Conservation (phyloP, 2,329 filamentous ascomycete species). For the Rachicladosporium sp. region DNA sequence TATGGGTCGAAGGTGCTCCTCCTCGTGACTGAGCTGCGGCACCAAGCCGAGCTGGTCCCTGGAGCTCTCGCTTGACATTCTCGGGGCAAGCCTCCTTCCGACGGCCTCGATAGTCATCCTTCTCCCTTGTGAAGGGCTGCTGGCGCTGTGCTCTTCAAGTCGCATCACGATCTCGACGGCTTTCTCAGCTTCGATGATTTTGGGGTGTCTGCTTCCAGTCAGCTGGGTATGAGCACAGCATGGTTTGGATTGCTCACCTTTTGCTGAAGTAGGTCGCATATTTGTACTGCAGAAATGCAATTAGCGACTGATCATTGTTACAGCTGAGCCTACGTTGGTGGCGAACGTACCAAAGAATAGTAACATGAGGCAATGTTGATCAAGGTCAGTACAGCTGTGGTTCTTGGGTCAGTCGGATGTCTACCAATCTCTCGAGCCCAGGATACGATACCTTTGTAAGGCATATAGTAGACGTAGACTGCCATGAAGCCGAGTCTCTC, state of each 20-base stretch:
- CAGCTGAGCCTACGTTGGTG: background rate
- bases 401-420: too few relatives aligned
- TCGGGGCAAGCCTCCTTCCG: too few relatives aligned
- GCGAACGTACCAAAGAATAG: slow-evolving; percentile 17
- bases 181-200: slow-evolving; percentile 36
- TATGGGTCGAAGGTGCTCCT: too few relatives aligned
- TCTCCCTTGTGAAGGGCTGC: too few relatives aligned
- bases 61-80: too few relatives aligned
- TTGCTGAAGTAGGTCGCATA: slow-evolving; percentile 1
- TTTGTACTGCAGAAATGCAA: slow-evolving; percentile 16
- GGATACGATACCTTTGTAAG: slow-evolving; percentile 27
- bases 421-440: too few relatives aligned
- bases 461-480: slow-evolving; percentile 31
- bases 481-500: slow-evolving; percentile 30
- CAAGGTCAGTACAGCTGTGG: slow-evolving; percentile 22
- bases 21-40: too few relatives aligned
- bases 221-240: too few relatives aligned
- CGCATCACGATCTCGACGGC: slow-evolving; percentile 1
- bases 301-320: too few relatives aligned
- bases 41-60: too few relatives aligned
- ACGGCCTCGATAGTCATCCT: too few relatives aligned
- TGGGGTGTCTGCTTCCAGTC: slow-evolving; percentile 31
- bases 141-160: background rate
- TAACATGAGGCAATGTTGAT: slow-evolving; percentile 30
- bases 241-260: slow-evolving; percentile 7